Conservation (phyloP, 768 basidiomycete species). For the Amyloporia xantha region DNA sequence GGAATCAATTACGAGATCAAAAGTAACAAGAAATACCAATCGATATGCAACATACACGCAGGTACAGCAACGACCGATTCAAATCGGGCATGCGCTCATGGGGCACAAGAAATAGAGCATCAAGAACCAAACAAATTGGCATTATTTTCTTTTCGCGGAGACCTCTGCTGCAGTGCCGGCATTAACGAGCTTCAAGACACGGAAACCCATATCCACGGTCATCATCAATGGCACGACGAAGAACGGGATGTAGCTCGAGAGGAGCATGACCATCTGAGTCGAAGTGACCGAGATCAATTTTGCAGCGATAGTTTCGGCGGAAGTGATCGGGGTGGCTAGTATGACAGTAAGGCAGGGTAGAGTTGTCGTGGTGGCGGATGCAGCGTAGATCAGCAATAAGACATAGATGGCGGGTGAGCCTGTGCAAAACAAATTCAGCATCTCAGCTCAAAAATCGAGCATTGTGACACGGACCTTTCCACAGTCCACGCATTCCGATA, state of each 20-base stretch:
- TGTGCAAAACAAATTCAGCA: conserved; percentile 16
- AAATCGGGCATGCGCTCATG: neutral
- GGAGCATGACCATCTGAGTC: conserved; percentile 48
- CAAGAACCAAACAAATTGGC: no score
- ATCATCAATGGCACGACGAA: conserved; percentile 65
- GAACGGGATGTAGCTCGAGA: conserved; percentile 73
- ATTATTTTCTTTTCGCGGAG: conserved; percentile 1
- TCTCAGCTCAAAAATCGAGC: neutral
- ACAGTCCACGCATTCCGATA: conserved; percentile 55
- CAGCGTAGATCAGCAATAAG: conserved; percentile 66
- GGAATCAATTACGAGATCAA: neutral
- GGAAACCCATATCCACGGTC: conserved; percentile 61
- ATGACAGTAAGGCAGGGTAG: conserved; percentile 62
- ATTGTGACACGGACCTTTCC: conserved; percentile 47
- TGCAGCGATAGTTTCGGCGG: conserved; percentile 23
- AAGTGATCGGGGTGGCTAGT: conserved; percentile 43
- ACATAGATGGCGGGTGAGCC: conserved; percentile 49
- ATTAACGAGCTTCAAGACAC: conserved; percentile 17
- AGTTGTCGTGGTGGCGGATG: conserved; percentile 73
- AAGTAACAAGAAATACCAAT: neutral
- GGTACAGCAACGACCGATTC: neutral
- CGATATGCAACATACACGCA: neutral
- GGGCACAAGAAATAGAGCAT: neutral
- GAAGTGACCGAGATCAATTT: conserved; percentile 35
- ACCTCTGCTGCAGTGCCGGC: neutral